These are phyloP conservation scores for Gentiana dahurica DNA, from an alignment of 257 asterid species.

Conservation along the genomic window DNA sequence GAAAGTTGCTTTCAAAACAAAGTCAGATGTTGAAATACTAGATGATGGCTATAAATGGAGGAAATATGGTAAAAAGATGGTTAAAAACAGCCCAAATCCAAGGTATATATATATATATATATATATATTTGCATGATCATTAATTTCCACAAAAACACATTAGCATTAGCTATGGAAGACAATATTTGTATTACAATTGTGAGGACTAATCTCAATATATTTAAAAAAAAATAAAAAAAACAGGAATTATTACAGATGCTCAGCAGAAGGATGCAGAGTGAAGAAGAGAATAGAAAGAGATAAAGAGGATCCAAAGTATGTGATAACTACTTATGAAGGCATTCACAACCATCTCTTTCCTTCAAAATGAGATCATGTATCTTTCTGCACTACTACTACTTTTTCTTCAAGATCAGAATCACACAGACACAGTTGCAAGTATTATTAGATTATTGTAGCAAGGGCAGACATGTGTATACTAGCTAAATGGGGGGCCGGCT, in stretches of 20 bases:
- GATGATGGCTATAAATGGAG: constrained; percentile 98
- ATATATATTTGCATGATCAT: neutral
- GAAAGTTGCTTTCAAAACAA: constrained; percentile 82
- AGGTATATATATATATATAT: constrained; percentile 28
- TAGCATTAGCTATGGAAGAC: too few relatives aligned
- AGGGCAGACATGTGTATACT: too few relatives aligned
- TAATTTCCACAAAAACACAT: too few relatives aligned
- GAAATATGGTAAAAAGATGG: constrained; percentile 96
- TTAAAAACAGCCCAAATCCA: constrained; percentile 86
- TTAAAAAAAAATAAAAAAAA: neutral
- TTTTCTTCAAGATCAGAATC: too few relatives aligned
- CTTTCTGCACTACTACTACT: too few relatives aligned
- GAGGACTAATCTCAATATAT: neutral
- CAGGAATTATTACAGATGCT: constrained; percentile 89
- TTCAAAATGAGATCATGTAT: neutral
- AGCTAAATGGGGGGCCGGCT: too few relatives aligned
- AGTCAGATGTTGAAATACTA: constrained; percentile 67
- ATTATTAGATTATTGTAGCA: too few relatives aligned
- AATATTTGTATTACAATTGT: neutral
- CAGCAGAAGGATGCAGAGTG: constrained; percentile 74
- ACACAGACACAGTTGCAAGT: too few relatives aligned
- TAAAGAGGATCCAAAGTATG: constrained; percentile 64
- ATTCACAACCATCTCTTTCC: constrained; percentile 74
- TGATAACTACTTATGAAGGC: constrained; percentile 81
- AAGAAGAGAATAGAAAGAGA: constrained; percentile 89